Base-by-base conservation (phyloP, 208 protist species). In the Kentomonas sorsogonicus region DNA sequence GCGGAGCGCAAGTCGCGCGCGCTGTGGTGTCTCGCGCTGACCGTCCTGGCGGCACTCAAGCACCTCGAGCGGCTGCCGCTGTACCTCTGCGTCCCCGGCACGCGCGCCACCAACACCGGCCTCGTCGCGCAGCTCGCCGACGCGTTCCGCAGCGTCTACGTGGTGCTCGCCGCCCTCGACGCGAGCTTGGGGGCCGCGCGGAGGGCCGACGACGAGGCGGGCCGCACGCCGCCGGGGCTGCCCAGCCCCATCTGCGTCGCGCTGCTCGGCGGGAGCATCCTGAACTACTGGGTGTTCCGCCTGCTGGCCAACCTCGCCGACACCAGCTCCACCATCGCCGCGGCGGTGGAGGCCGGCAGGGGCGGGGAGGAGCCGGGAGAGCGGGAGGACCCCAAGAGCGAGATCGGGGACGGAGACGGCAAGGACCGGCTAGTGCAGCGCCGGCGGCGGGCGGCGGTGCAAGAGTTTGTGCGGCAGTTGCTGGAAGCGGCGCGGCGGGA, bases 191-290 rank as follows among this genome's bases (percentile, higher is more conserved):
- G 13, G 15, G 15, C 15, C 38, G 13, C 11, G 4, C 47, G 47
- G 7, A 20, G 46, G 47, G 51, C n/a, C 40, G 40, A 52, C 29
- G 16, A 29, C 52, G 0, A 51, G 48, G 33, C 44, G 26, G 46
- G 60, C 20, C 26, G 22, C 39, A 25, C 53, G 11, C 20, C 25
- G 29, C 20, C 36, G 23, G 1, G 29, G 22, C 39, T 4, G 9
- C n/a, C n/a, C 39, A 3, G 26, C 23, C 69, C 62, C 15, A 52
- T 66, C 36, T 72, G 69, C 16, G 43, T 75, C 15, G 51, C 86
- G 36, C 53, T 86, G 33, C 81, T 92, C 10, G 85, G 81, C 23
- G 85, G 85, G 38, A 80, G 65, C 33, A 55, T 86, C 47, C 25
- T 79, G 18, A 43, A 83, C n/a, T 39, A 84, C 57, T 83, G 71